phyloP scores from a whole-genome alignment of 495 filamentous ascomycete genomes.

The Penicilliopsis zonata region DNA sequence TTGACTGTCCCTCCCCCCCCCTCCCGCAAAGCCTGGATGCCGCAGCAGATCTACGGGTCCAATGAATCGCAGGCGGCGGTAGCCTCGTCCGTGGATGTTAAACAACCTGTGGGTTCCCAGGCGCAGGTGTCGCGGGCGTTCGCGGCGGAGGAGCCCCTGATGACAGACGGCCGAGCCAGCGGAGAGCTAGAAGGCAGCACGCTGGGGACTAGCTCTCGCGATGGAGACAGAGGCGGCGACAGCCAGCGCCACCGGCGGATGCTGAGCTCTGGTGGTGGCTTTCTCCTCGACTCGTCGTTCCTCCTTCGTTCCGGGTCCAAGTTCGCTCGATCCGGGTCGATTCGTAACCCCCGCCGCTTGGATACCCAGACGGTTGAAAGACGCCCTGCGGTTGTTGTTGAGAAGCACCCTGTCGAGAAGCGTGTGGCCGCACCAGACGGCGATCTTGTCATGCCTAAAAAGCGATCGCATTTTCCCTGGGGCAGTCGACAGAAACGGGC shows the following conservation, averaged over 20 bases:
- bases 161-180: conserved; percentile 20
- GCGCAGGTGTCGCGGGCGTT: too few species aligned
- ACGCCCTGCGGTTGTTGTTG: too few species aligned
- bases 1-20: conserved; percentile 2
- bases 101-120: too few species aligned
- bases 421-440: conserved; percentile 19
- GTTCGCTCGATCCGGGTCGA: too few species aligned
- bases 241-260: conserved; percentile 17
- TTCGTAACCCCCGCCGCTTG: conserved; percentile 13
- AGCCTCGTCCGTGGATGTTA: conserved; percentile 9
- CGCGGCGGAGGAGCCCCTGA: conserved; percentile 10
- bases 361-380: too few species aligned
- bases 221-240: conserved; percentile 16
- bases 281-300: conserved; percentile 29
- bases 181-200: conserved; percentile 31
- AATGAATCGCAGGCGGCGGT: conserved; percentile 3
- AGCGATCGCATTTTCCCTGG: conserved; percentile 27
- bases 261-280: conserved; percentile 30
- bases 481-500: conserved; percentile 19
- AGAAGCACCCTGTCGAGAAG: too few species aligned
- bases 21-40: conserved; percentile 17
- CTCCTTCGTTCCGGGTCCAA: too few species aligned
- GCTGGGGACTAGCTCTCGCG: conserved; percentile 27
- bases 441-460: conserved; percentile 23
- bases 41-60: conserved; percentile 12